Conservation (phyloP, 2,329 filamentous ascomycete species). For the Polytolypa hystricis region DNA sequence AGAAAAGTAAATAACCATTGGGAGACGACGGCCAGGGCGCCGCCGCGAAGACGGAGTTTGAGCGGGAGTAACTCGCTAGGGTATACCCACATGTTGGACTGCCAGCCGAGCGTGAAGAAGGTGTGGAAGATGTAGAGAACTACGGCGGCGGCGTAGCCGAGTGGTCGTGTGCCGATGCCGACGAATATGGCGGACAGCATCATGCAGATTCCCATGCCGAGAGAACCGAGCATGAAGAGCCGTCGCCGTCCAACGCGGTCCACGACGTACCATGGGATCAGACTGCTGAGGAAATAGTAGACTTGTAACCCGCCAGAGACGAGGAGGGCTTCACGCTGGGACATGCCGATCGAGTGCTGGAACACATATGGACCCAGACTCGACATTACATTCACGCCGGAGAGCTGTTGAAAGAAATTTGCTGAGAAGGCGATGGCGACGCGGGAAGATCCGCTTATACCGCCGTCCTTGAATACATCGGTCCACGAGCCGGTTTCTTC, state of each 20-base stretch:
- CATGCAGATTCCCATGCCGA: slow-evolving; percentile 20
- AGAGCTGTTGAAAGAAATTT: slow-evolving; percentile 15
- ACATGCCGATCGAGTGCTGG: slow-evolving; percentile 30
- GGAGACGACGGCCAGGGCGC: slow-evolving; percentile 15
- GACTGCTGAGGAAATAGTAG: slow-evolving; percentile 24
- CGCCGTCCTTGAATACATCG: slow-evolving; percentile 15
- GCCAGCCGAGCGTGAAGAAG: slow-evolving; percentile 14
- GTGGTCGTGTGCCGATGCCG: slow-evolving; percentile 16
- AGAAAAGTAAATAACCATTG: slow-evolving; percentile 17
- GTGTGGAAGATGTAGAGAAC: slow-evolving; percentile 12
- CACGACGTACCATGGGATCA: slow-evolving; percentile 22
- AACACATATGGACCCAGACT: slow-evolving; percentile 27
- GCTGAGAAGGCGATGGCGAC: slow-evolving; percentile 11
- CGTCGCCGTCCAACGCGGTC: slow-evolving; percentile 12
- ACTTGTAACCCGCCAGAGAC: slow-evolving; percentile 28
- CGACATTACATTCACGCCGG: slow-evolving; percentile 14
- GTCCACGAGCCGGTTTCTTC: slow-evolving; percentile 13
- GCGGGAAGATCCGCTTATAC: slow-evolving; percentile 12
- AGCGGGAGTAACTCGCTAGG: slow-evolving; percentile 15
- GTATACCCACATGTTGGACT: slow-evolving; percentile 15
- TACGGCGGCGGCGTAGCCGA: slow-evolving; percentile 13
- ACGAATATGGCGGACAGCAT: slow-evolving; percentile 21
- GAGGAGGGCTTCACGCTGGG: slow-evolving; percentile 20
- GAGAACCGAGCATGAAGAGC: slow-evolving; percentile 13
- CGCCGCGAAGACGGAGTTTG: slow-evolving; percentile 13